Evolutionary conservation across 2,329 filamentous ascomycete genomes (phyloP).

Genomic region (Huntiella omanensis): DNA sequence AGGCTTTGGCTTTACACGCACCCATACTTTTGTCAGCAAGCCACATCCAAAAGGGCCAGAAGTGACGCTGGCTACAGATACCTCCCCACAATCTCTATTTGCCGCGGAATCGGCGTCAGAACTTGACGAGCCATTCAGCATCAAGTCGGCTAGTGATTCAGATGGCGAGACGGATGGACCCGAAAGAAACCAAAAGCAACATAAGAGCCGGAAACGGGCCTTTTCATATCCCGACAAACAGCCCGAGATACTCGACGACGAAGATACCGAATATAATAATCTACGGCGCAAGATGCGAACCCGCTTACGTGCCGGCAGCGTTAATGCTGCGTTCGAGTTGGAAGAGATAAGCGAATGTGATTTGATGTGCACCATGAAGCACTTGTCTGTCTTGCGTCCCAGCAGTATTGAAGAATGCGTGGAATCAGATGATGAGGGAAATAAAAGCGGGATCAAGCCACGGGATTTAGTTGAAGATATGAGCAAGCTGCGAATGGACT

Average conservation of each 20-base stretch:
- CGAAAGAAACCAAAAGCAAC: no score
- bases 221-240: no score
- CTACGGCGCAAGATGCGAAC: no score
- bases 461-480: constrained; percentile 2
- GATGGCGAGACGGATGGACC: no score
- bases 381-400: constrained; percentile 2
- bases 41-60: no score
- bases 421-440: constrained; percentile 21
- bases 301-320: not conserved
- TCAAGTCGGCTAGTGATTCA: not conserved
- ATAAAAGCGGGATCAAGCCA: not conserved
- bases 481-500: constrained; percentile 22
- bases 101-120: constrained; percentile 6
- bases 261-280: no score
- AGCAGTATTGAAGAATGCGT: constrained; percentile 20
- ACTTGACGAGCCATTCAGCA: constrained; percentile 4
- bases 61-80: not conserved
- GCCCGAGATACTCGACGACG: no score
- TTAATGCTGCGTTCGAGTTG: constrained; percentile 18
- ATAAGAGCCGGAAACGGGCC: no score
- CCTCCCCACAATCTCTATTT: constrained; percentile 2
- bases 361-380: not conserved
- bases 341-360: constrained; percentile 28
- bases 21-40: no score
- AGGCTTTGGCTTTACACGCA: not conserved